phyloP scores from a whole-genome alignment of 2,329 filamentous ascomycete species.

The Microcyclospora pomicola region DNA sequence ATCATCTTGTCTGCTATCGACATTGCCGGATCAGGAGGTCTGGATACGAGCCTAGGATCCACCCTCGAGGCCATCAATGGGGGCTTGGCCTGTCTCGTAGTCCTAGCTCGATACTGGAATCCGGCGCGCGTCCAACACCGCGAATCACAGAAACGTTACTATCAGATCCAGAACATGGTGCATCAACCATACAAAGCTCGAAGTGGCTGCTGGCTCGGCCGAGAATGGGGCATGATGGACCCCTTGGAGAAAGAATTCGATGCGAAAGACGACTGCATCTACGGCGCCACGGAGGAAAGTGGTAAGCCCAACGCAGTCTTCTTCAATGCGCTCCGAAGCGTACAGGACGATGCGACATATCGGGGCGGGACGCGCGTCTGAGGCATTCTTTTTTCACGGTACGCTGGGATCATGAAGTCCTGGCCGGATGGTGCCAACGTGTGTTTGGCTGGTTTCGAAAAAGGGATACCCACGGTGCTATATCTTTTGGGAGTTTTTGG shows the following conservation, averaged over 20 bases:
- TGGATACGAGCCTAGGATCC: slow-evolving; percentile 36
- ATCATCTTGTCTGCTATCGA: slow-evolving; percentile 51
- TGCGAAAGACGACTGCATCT: slow-evolving; percentile 21
- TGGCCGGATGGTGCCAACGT: too few species aligned
- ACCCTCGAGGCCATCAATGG: slow-evolving; percentile 41
- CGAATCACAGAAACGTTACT: slow-evolving; percentile 34
- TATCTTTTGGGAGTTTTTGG: too few species aligned
- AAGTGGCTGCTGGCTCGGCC: slow-evolving; percentile 22
- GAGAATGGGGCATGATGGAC: slow-evolving; percentile 21
- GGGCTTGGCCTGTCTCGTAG: slow-evolving; percentile 41
- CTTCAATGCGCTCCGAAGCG: slow-evolving; percentile 5
- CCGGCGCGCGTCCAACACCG: slow-evolving; percentile 39
- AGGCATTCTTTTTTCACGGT: too few species aligned
- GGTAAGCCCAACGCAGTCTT: slow-evolving; percentile 15
- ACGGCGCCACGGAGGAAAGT: slow-evolving; percentile 13
- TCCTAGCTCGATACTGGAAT: slow-evolving; percentile 46
- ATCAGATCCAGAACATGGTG: slow-evolving; percentile 29
- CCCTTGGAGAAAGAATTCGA: slow-evolving; percentile 18
- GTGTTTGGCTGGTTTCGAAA: too few species aligned
- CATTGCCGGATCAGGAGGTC: slow-evolving; percentile 48
- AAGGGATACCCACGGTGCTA: too few species aligned
- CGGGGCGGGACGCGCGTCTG: too few species aligned
- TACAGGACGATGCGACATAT: too few species aligned
- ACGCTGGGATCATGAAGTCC: too few species aligned
- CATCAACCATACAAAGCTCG: slow-evolving; percentile 23